Base-by-base conservation (phyloP, 805 yeast genomes). In the Zygoascus biomembranicola region DNA sequence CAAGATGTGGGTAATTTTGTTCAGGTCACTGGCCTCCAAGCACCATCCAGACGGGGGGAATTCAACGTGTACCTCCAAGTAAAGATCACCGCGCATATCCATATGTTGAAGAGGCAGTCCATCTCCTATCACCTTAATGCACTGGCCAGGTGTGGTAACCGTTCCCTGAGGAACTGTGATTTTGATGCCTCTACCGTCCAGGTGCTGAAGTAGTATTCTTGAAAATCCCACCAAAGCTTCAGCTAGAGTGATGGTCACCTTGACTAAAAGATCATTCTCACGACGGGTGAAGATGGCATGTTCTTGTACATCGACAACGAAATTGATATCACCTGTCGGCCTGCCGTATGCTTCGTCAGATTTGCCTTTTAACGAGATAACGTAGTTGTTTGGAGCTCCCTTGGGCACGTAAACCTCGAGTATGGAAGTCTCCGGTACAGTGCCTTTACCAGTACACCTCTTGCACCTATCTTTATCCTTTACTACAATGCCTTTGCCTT, bases 11-110 rank as follows among this genome's bases (percentile, higher is more conserved):
- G 54, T 50, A 4, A 66, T 50, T 44, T 57, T 61, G 14, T 61
- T 47, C 32, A 66, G 47, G 63, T 89, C 96, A 54, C 80, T 75
- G 61, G 77, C 79, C 66, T 89, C 96, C 59, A 79, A 68, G 62
- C 84, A 83, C 97, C 97, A 90, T 62, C 83, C 79, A 67, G 89
- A 95, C 37, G 76, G 75, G 1, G 97, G 97, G 66, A 90, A 90
- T 60, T 82, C 88, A 51, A 90, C 80, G 19, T 79, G 79, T n/a
- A 87, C 67, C 51, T 75, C 78, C 16, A 90, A 73, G 62, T 81
- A 89, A 58, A 90, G 70, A 66, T 87, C 87, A 26, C 97, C 97
- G 45, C 71, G 71, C 51, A 60, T 62, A 41, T 58, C 75, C 18
- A 26, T 10, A 49, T 45, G 54, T n/a, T 69, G 54, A 54, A 71